A percentile compares a stretch with the other conserved stretches of the same genome.
These are phyloP conservation scores for Takakia lepidozioides DNA, from an alignment of 225 moss, liverwort and hornwort species.

Conservation along the genomic window DNA sequence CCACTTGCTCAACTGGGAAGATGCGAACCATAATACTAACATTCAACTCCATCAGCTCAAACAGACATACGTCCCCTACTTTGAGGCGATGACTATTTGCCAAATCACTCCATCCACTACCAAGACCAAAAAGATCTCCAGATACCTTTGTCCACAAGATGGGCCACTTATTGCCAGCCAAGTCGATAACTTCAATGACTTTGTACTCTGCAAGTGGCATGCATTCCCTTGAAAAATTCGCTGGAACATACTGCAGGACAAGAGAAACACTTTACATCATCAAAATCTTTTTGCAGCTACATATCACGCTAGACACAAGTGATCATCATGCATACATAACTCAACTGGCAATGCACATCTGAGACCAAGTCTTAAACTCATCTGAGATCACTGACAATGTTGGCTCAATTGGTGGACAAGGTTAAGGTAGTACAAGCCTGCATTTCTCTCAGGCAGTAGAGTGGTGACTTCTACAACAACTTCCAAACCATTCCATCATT, in stretches of 20 bases:
- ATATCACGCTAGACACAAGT: neutral
- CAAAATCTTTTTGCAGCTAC: neutral
- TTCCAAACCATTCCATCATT: no score
- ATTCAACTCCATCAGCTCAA: conserved; percentile 4
- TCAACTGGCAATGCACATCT: no score
- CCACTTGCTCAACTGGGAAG: neutral
- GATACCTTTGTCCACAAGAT: conserved; percentile 10
- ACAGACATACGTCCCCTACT: conserved; percentile 8
- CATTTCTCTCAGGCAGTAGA: no score
- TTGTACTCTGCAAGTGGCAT: conserved; percentile 8
- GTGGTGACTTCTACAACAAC: no score
- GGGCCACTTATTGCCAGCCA: conserved; percentile 7
- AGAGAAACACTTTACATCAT: neutral
- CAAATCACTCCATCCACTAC: conserved; percentile 8
- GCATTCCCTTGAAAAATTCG: conserved; percentile 3
- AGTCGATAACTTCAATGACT: neutral
- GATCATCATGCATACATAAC: neutral
- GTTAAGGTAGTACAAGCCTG: no score
- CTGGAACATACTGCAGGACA: conserved; percentile 4
- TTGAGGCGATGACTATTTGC: neutral
- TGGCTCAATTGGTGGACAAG: no score
- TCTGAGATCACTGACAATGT: no score
- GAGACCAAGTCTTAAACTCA: no score
- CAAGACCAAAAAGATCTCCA: conserved; percentile 4
- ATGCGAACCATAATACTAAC: neutral